phyloP scores from a whole-genome alignment of 306 rosid species.

The Vigna radiata region DNA sequence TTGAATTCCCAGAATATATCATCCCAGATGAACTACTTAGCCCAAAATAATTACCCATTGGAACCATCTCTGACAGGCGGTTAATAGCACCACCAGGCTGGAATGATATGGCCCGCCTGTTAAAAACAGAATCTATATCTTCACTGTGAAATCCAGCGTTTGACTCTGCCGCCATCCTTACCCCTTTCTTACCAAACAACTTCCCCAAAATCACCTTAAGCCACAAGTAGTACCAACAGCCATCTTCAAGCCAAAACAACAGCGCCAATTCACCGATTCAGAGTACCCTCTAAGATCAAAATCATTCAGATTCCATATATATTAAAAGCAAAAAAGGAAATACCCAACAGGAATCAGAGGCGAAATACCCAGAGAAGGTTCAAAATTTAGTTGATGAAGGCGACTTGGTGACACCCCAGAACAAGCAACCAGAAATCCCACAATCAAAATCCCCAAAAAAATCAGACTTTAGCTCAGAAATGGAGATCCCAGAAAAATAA shows the following conservation, averaged over 20 bases:
- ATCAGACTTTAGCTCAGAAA: conserved; percentile 35
- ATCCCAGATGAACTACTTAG: conserved; percentile 59
- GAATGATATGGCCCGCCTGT: conserved; percentile 83
- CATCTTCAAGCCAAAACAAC: conserved; percentile 40
- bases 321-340: background rate
- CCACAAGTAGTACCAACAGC: conserved; percentile 42
- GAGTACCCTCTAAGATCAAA: conserved; percentile 41
- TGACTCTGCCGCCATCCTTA: conserved; percentile 80
- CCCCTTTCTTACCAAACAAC: conserved; percentile 30
- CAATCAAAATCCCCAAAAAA: conserved; percentile 20
- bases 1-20: conserved; percentile 72
- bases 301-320: conserved; percentile 26
- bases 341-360: conserved; percentile 30
- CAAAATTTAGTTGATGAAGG: background rate
- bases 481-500: conserved; percentile 22
- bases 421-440: conserved; percentile 33
- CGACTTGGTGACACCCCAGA: conserved; percentile 39
- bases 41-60: conserved; percentile 73
- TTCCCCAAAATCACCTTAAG: conserved; percentile 49
- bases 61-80: conserved; percentile 83
- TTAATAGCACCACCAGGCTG: conserved; percentile 78
- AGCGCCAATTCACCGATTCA: conserved; percentile 47
- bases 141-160: conserved; percentile 74
- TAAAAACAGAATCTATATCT: conserved; percentile 66
- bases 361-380: conserved; percentile 17